Evolutionary conservation across 306 rosid species (phyloP), one percentile per base, ranked within the genome.

Genomic region (Prunus padus): DNA sequence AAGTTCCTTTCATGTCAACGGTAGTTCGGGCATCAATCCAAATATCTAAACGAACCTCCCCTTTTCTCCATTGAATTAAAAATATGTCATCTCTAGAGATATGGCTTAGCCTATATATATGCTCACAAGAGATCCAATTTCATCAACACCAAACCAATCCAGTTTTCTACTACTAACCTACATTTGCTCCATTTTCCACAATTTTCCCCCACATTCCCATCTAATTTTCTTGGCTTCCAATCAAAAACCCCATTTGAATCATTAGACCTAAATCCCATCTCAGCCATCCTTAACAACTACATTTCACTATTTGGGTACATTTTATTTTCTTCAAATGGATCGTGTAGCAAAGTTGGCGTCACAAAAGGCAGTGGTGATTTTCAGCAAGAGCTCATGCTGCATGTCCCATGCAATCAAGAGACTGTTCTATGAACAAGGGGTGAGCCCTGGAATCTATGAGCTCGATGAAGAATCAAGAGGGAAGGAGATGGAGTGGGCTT

Each of bases 381-480:
- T 95, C 88, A 95, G 98, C 85, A 95, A 95, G 92, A 95, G 96
- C 77, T 88, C 97, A 0, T 95, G 98, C 51, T 96, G 98, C 93
- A 95, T 95, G 97, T 86, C 89, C 77, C 97, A 95, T 77, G 93
- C 98, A 11, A 89, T 95, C 2, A 95, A 95, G 90, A 86, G 95
- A 81, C 80, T 95, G 8, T 86, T 95, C 23, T 95, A 92, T 69
- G 98, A 95, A 64, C 97, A 90, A 65, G 98, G 98, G 0, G 97
- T 92, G 8, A 96, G 96, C 9, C 98, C 97, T 0, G 91, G 90
- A 0, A 83, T 95, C 31, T 89, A 82, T 18, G 98, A 95, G 86
- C 85, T 95, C 1, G 98, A 95, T 28, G 93, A 95, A 77, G 97
- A 90, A 67, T 63, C 85, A 0, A 82, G 86, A 28, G 98, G 97